Base-by-base conservation (phyloP, 2,329 filamentous ascomycete species). In the Ophiognomonia clavigignenti-juglandacearum region DNA sequence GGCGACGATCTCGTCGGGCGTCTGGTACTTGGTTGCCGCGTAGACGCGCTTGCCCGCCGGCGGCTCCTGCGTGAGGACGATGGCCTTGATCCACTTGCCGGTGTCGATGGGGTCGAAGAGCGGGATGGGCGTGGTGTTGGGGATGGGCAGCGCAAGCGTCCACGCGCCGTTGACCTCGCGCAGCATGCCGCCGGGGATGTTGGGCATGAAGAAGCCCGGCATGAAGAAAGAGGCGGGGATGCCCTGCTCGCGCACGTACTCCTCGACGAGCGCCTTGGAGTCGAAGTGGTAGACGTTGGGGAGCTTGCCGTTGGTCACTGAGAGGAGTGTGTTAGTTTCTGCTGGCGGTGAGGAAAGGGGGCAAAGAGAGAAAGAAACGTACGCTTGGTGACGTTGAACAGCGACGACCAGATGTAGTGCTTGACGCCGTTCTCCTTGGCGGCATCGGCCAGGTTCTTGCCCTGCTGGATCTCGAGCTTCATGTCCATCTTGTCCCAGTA, bases 191-290 rank as follows among this genome's bases (percentile, higher is more conserved):
- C 57, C 59, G 1, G 62, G 45, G 14, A 73, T 60, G 57, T 79
- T 80, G 54, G 70, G 59, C 75, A 80, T 77, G 56, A 77, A 82
- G 42, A 66, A 68, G 2, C 67, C 78, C 0, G 76, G 71, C n/a
- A 72, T 61, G 56, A 77, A 72, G 57, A 77, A 79, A 0, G 75
- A 68, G 19, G 69, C 66, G 3, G 71, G 69, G 8, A 80, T 63
- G 0, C 66, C 68, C 3, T 74, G 56, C 0, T 52, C 48, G 16
- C 74, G 70, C 39, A 80, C 72, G 56, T 82, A 78, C n/a, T 66
- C 54, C 53, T 80, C 77, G 0, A 77, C 69, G 11, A 71, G 62
- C 18, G 77, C 77, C 58, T 83, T 83, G 58, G 61, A 65, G 59
- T 83, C 79, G 50, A 82, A 83, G 53, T 77, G 73, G 51, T 68